phyloP scores from a whole-genome alignment of 2,329 filamentous ascomycete genomes.

The Capronia coronata region DNA sequence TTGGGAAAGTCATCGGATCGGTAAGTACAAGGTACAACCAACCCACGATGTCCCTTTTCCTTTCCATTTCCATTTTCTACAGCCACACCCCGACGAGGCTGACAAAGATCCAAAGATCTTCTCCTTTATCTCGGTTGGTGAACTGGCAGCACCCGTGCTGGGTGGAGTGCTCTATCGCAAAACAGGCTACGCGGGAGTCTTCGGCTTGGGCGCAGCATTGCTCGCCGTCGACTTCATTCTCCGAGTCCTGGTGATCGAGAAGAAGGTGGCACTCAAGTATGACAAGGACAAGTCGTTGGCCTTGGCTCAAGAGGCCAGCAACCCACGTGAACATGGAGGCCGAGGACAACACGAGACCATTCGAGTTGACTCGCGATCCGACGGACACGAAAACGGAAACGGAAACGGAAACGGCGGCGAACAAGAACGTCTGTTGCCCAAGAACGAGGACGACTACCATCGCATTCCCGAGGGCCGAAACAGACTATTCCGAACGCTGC shows the following conservation, averaged over 20 bases:
- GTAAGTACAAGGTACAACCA: too few relatives aligned
- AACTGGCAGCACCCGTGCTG: conserved; percentile 51
- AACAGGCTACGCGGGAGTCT: conserved; percentile 54
- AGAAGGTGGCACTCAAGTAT: conserved; percentile 50
- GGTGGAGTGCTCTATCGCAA: conserved; percentile 57
- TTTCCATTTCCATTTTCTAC: too few relatives aligned
- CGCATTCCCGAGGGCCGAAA: conserved; percentile 40
- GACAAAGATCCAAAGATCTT: conserved; percentile 41
- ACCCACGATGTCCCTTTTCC: too few relatives aligned
- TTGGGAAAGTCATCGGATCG: conserved; percentile 57
- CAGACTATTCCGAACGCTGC: conserved; percentile 38
- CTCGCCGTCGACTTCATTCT: conserved; percentile 54
- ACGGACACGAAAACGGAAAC: too few relatives aligned
- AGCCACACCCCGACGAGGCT: background rate
- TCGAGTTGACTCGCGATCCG: too few relatives aligned
- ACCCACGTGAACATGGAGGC: conserved; percentile 26
- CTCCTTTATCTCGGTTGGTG: conserved; percentile 53
- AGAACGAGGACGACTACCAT: conserved; percentile 35
- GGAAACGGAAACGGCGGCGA: conserved; percentile 31
- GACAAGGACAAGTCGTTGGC: too few relatives aligned
- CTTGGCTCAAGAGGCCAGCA: conserved; percentile 1
- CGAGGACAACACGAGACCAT: conserved; percentile 17
- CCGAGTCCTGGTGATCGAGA: conserved; percentile 57
- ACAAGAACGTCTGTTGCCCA: conserved; percentile 38
- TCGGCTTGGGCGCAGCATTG: conserved; percentile 50